Percentiles rank a stretch among this genome's conserved stretches.
Evolutionary conservation across 192 early-diverging fungal genomes (phyloP).

Genomic region (Cladochytrium replicatum): DNA sequence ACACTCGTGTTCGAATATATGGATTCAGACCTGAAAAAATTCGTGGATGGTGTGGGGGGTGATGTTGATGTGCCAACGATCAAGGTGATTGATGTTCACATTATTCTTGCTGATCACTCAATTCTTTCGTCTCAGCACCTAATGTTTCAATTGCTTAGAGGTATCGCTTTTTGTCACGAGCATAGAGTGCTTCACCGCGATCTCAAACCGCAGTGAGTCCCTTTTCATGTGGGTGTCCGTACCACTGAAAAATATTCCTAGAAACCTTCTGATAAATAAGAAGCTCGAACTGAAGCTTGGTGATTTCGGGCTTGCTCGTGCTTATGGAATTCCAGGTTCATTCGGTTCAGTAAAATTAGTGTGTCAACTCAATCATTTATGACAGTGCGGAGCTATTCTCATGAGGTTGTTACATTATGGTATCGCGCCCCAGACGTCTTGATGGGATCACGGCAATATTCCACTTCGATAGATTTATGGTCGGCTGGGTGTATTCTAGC

Average conservation of each 20-base stretch:
- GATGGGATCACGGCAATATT: conserved; percentile 86
- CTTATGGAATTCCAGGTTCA: conserved; percentile 82
- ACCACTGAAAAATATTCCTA: too few relatives aligned
- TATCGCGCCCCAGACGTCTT: conserved; percentile 92
- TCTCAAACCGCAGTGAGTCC: conserved; percentile 25
- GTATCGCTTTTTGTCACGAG: conserved; percentile 80
- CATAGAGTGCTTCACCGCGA: conserved; percentile 72
- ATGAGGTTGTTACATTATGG: conserved; percentile 70
- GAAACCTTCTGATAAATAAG: conserved; percentile 95
- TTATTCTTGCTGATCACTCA: conserved; percentile 36
- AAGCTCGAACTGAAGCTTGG: conserved; percentile 42
- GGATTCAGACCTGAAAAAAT: conserved; percentile 90
- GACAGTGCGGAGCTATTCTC: conserved; percentile 55
- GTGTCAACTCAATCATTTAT: not conserved
- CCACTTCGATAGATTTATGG: conserved; percentile 95
- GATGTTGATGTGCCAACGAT: conserved; percentile 47
- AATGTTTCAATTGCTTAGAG: conserved; percentile 78
- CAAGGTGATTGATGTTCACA: conserved; percentile 59
- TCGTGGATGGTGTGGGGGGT: conserved; percentile 53
- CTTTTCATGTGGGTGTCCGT: too few relatives aligned
- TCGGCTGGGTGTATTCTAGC: conserved; percentile 92
- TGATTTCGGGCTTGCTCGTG: conserved; percentile 95
- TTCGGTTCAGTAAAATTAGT: conserved; percentile 2
- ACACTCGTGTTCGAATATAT: conserved; percentile 84
- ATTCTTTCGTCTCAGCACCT: too few relatives aligned